These are phyloP conservation scores for Daldinia loculata DNA, from an alignment of 495 filamentous ascomycete species.

Conservation along the genomic window DNA sequence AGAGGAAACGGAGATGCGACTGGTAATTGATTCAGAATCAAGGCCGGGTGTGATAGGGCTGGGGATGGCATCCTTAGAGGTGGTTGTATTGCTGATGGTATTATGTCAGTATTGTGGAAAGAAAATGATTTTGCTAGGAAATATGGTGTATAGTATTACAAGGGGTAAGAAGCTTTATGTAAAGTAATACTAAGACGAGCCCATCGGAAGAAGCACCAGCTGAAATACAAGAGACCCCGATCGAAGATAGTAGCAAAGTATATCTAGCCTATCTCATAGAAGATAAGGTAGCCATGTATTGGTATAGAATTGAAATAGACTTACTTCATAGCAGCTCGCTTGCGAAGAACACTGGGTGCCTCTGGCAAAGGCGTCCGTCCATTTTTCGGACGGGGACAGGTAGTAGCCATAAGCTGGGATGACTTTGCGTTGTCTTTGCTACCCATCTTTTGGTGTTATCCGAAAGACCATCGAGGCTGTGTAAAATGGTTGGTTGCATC, in stretches of 20 bases:
- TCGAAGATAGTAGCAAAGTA: neutral
- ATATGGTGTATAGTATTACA: too few relatives aligned
- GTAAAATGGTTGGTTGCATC: neutral
- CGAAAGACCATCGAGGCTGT: neutral
- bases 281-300: neutral
- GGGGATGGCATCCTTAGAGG: neutral
- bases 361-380: neutral
- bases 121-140: too few relatives aligned
- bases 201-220: neutral
- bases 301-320: neutral
- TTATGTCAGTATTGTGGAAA: too few relatives aligned
- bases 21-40: neutral
- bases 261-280: too few relatives aligned
- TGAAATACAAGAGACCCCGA: neutral
- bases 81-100: neutral
- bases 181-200: too few relatives aligned
- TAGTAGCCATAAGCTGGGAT: neutral
- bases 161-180: too few relatives aligned
- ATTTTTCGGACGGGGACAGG: neutral
- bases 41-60: neutral
- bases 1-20: neutral
- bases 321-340: neutral
- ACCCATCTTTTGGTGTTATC: neutral
- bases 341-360: neutral
- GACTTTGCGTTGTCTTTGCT: neutral